Evolutionary conservation across 2,329 filamentous ascomycete species (phyloP), one percentile per base, ranked within the genome.

Genomic region (Botrytis medusae): DNA sequence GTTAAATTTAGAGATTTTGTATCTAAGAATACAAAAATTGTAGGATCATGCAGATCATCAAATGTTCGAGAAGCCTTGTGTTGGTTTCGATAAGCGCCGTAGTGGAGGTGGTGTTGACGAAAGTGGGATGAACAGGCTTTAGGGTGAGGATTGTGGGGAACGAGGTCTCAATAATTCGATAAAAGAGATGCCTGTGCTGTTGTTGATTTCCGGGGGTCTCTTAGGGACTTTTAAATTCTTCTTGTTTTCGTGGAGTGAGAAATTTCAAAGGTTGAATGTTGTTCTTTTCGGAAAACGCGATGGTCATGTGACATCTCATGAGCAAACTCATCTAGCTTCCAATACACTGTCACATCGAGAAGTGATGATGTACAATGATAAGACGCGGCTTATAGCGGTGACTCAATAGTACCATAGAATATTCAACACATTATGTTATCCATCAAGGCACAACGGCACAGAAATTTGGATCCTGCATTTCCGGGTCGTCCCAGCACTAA

Each of bases 401-500:
- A 37, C 37, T 37, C 8, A 37, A 37, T 37, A 37, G 7, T 37
- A 37, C 7, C 37, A 37, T 37, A 1, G 37, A 1, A 1, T 37
- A 37, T 37, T 37, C 48, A 46, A 51, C 10, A 2, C 48, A 51
- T 10, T 51, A 0, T 2, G 1, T 2, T 51, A 51, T n/a, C 12
- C 0, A n/a, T n/a, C 7, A 10, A 2, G 48, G 5, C 12, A n/a
- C 12, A n/a, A 14, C 22, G n/a, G 4, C 25, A 14, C 5, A n/a
- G 10, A 16, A n/a, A n/a, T 14, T 14, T 7, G 12, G 25, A n/a
- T 51, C 1, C 4, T 51, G 5, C 1, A 14, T n/a, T 10, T 7
- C 12, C 4, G 14, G 12, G 25, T 7, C 5, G 6, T 51, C 5
- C 4, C 4, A 51, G 10, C 10, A n/a, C 0, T 1, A 1, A n/a